These are phyloP conservation scores for Aspergillus arachidicola DNA, from an alignment of 2,329 filamentous ascomycete genomes.

Conservation along the genomic window DNA sequence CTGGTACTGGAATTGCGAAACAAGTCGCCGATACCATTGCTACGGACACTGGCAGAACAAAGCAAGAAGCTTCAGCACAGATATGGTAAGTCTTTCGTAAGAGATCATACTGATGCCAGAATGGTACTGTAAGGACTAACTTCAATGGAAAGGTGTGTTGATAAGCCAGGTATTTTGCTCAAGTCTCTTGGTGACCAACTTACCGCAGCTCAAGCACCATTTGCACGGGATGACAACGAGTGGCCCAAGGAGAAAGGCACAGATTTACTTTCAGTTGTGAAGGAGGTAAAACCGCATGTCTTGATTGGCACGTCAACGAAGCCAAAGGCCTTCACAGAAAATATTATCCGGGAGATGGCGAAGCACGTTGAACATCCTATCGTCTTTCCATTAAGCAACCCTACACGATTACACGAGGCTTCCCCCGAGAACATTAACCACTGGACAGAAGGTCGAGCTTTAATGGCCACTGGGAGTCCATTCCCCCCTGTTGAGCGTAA, in stretches of 20 bases:
- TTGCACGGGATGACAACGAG: slow-evolving; percentile 64
- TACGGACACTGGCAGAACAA: slow-evolving; percentile 65
- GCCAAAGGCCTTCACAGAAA: slow-evolving; percentile 73
- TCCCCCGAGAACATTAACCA: slow-evolving; percentile 72
- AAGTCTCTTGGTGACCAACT: slow-evolving; percentile 62
- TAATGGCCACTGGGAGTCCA: slow-evolving; percentile 82
- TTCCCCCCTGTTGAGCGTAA: slow-evolving; percentile 71
- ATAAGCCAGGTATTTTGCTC: slow-evolving; percentile 77
- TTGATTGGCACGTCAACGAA: slow-evolving; percentile 83
- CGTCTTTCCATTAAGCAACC: slow-evolving; percentile 81
- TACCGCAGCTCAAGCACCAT: slow-evolving; percentile 68
- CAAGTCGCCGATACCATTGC: slow-evolving; percentile 80
- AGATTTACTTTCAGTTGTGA: slow-evolving; percentile 68
- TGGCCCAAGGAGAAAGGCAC: slow-evolving; percentile 62
- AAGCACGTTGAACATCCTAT: slow-evolving; percentile 72
- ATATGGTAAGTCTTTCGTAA: slow-evolving; percentile 64
- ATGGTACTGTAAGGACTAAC: neutral
- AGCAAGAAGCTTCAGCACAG: slow-evolving; percentile 74
- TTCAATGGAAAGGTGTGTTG: slow-evolving; percentile 64
- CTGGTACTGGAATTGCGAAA: slow-evolving; percentile 83
- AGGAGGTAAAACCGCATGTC: slow-evolving; percentile 74
- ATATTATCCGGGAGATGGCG: slow-evolving; percentile 75
- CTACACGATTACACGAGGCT: slow-evolving; percentile 81
- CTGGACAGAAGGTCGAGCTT: slow-evolving; percentile 76
- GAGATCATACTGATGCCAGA: neutral